Evolutionary conservation across 305 asterid species (phyloP), one percentile per base, ranked within the genome.

Genomic region (Rubia tinctorum): DNA sequence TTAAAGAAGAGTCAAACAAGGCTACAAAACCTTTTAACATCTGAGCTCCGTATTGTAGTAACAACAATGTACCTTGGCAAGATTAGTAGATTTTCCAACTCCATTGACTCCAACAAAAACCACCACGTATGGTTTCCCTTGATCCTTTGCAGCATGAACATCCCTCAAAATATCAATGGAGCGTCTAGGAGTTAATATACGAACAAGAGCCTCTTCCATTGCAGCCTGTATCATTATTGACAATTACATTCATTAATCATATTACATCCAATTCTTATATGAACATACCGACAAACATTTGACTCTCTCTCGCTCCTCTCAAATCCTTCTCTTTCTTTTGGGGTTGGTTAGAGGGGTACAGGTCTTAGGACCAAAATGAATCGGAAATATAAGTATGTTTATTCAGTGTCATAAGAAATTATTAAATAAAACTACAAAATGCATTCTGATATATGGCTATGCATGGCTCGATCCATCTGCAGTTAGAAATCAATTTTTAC

Each of bases 21-120:
- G 18, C n/a, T 22, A 51, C n/a, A 43, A 60, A 42, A 43, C 39
- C 68, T n/a, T 45, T 23, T 20, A n/a, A 27, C 39, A 4, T 63
- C 62, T 18, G 25, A 58, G 23, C 3, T 25, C 9, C 34, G n/a
- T n/a, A n/a, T n/a, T n/a, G 12, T 58, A 17, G 71, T 23, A 27
- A 39, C 14, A 7, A 53, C 14, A 25, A 42, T 77, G 79, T 44
- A 90, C 98, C 97, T 94, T 94, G 18, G 99, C 97, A 78, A 94
- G 97, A 82, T 94, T 94, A 74, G 99, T 94, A 11, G 99, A 94
- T 74, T 94, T 94, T 66, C 99, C 99, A 60, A 94, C 99, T 72
- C 99, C 99, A 75, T 91, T 94, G 78, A 91, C 99, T 83, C 99
- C 97, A 53, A 94, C 96, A 69, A 94, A 94, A 77, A 91, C 99